Base-by-base conservation (phyloP, 192 early-diverging fungal genomes). In the Coemansia sp. region DNA sequence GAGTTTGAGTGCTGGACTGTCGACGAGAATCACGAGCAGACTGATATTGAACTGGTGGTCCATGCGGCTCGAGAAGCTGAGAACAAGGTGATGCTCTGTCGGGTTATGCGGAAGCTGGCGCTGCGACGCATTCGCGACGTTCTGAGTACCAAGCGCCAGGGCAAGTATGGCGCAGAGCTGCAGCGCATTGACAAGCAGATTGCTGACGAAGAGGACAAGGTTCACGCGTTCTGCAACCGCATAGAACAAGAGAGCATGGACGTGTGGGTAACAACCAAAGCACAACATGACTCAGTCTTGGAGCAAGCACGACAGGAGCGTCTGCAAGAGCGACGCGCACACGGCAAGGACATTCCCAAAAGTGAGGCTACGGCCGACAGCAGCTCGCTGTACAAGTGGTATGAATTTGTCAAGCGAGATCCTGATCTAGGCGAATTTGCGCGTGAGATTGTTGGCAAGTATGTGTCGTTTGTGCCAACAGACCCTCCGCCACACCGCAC, bases 51-150 rank as follows among this genome's bases (percentile, higher is more conserved):
- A 23, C 1, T 67, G 12, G 62, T 74, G 20, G 49, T 64, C 26
- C 50, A 38, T 9, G 54, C 58, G 32, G 53, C 66, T 2, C 71
- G 62, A 23, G 76, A 74, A 32, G 76, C 68, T 50, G 76, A 79
- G 43, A 38, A 51, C 37, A 62, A 55, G 52, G 72, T 69, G 11
- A 71, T 74, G 64, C 37, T 79, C 55, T 66, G 76, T 20, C 67
- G 64, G 16, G 59, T 65, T 19, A 79, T 79, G 76, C 71, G 71
- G 64, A 73, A 74, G 64, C 62, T 79, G 53, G 76, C 76, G 7
- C 64, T 79, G 41, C 47, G 64, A 22, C 71, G 68, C n/a, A 52
- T 74, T 60, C 76, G 62, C 35, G 71, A 70, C 20, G 39, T 68
- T 27, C 26, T 4, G 67, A 43, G 38, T 20, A 57, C 49, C 9